Base-by-base conservation (phyloP, 2,329 filamentous ascomycete genomes). In the Zalaria obscura region DNA sequence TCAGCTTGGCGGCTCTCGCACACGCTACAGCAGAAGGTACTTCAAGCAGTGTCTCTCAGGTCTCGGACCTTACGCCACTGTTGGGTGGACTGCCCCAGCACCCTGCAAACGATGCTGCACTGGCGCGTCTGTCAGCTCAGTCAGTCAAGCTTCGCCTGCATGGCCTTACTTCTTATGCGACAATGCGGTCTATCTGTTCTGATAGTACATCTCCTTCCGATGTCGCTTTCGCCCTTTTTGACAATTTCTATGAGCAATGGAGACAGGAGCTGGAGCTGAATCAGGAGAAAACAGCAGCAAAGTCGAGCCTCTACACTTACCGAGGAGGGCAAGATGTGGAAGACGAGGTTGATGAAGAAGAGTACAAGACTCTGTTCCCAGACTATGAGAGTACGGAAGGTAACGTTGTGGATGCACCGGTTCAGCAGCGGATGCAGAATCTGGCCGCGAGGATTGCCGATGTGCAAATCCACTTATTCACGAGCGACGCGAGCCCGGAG, bases 351-450 rank as follows among this genome's bases (percentile, higher is more conserved):
- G 76, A 86, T 40, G 73, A 80, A 47, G 74, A 81, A 42, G 83
- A 91, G 48, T 80, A 94, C 48, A 72, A 79, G 18, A 73, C 82
- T 48, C 66, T 96, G 5, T 96, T 96, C 64, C 89, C 89, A 1
- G 75, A 73, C 4, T 93, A 78, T 48, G 78, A 83, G 9, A 70
- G 73, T 1, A 69, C 72, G 18, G 38, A 41, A 32, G 35, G 33
- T 3, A 28, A 27, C 5, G 26, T 11, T 26, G 38, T 26, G 25
- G 35, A 27, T 7, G 36, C 35, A 37, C 26, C 25, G 9, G 36
- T 35, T 9, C 35, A 34, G 25, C 28, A 45, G 8, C 39, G 44
- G 26, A 45, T 50, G 5, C 52, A 54, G 33, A 39, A 42, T n/a
- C 42, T 55, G 9, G 54, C 50, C 6, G 42, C 48, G 5, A 40